These are phyloP conservation scores for Tubosaeta sp. DNA, from an alignment of 768 basidiomycete species.

Conservation along the genomic window DNA sequence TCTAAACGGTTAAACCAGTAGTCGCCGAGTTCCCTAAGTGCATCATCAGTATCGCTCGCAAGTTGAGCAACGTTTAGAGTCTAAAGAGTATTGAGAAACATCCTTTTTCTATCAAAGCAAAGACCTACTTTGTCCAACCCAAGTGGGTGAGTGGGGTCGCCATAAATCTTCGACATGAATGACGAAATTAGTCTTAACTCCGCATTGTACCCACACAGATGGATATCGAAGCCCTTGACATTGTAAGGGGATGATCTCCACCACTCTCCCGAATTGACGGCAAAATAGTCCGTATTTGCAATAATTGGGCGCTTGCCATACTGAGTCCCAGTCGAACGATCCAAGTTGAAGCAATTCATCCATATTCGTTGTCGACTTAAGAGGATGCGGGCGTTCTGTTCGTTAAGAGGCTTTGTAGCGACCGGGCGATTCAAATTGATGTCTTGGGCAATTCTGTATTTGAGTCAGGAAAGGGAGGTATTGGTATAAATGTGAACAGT, in stretches of 20 bases:
- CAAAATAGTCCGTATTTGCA: conserved; percentile 70
- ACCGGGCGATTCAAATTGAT: conserved; percentile 81
- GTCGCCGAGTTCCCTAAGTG: conserved; percentile 50
- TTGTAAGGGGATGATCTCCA: conserved; percentile 67
- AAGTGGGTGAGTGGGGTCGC: conserved; percentile 67
- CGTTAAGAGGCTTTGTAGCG: conserved; percentile 69
- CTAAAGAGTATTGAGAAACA: conserved; percentile 31
- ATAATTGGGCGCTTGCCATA: conserved; percentile 88
- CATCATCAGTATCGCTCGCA: conserved; percentile 66
- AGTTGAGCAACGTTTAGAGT: conserved; percentile 59
- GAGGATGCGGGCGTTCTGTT: conserved; percentile 79
- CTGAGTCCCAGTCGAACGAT: conserved; percentile 82
- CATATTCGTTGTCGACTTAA: conserved; percentile 87
- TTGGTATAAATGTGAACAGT: background rate
- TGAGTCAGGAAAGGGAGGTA: conserved; percentile 4
- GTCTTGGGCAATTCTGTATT: conserved; percentile 74
- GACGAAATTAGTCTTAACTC: conserved; percentile 61
- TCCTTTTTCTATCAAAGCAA: background rate
- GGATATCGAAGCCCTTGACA: conserved; percentile 73
- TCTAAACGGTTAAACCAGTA: conserved; percentile 54
- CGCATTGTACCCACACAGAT: conserved; percentile 71
- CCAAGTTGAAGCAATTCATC: conserved; percentile 88
- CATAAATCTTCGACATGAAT: conserved; percentile 65
- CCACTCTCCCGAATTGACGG: conserved; percentile 65
- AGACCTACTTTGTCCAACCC: conserved; percentile 64